phyloP scores from a whole-genome alignment of 148 eudicot genomes.

The Camellia sinensis region DNA sequence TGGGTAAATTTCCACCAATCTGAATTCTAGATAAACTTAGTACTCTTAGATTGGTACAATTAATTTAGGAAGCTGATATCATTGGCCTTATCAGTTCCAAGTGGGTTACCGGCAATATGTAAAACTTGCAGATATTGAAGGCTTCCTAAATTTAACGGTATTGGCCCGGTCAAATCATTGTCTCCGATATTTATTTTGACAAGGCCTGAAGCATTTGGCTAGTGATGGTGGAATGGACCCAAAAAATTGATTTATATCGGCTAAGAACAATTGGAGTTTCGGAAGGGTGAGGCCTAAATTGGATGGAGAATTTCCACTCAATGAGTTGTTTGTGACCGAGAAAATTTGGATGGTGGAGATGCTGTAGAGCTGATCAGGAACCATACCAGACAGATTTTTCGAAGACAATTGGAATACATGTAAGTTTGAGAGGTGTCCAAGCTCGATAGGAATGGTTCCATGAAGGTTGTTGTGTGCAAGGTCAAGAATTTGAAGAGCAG shows the following conservation, averaged over 20 bases:
- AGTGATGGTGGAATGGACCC: slow-evolving; percentile 22
- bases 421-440: slow-evolving; percentile 3
- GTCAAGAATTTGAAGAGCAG: too few species aligned
- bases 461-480: too few species aligned
- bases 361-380: slow-evolving; percentile 16
- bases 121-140: slow-evolving; percentile 14
- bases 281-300: slow-evolving; percentile 18
- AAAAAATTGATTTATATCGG: slow-evolving; percentile 2
- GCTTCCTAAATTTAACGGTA: slow-evolving; percentile 15
- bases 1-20: slow-evolving; percentile 8
- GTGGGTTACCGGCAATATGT: slow-evolving; percentile 1
- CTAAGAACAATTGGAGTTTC: neutral
- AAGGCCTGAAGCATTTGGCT: slow-evolving; percentile 19
- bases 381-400: slow-evolving; percentile 13
- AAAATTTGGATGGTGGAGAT: slow-evolving; percentile 17
- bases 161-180: slow-evolving; percentile 13
- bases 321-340: slow-evolving; percentile 5
- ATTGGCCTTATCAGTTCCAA: slow-evolving; percentile 9
- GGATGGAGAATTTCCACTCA: slow-evolving; percentile 12
- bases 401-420: neutral
- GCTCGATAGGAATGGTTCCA: too few species aligned
- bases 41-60: slow-evolving; percentile 14
- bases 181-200: neutral
- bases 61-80: slow-evolving; percentile 13
- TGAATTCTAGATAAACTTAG: slow-evolving; percentile 2